Base-by-base conservation (phyloP, 441 rosid genomes). In the Sinapis alba region DNA sequence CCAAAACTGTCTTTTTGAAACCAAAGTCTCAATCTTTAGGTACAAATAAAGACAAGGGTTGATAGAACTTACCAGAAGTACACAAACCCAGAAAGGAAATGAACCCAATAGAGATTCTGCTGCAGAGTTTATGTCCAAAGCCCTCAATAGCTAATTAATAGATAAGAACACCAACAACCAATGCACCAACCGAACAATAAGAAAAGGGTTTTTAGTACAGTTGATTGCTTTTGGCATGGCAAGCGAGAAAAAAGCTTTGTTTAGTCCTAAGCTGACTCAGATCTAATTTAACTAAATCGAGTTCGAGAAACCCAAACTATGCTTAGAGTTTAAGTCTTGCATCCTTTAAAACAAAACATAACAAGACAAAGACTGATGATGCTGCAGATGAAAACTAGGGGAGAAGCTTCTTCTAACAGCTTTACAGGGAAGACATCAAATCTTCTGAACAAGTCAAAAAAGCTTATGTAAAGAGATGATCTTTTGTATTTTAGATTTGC, bases 251-350 rank as follows among this genome's bases (percentile, higher is more conserved):
- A 73, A 81, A 83, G 74, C 63, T 47, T 50, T 72, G 69, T 60
- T 78, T 81, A 41, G 34, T 79, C 76, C 64, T 16, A 80, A 81
- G 78, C 75, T 61, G 71, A 53, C 72, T 59, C 83, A 74, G 90
- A 87, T 87, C 89, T 81, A 81, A 68, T 69, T 18, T 41, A 6
- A 72, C 71, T 60, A 81, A 62, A 65, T 73, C 71, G 34, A 68
- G 28, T 64, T 65, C 68, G 72, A 65, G 68, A 71, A 65, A 50
- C 19, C 43, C n/a, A 6, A 27, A 32, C 30, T 12, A 73, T 58
- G 74, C 88, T 85, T 87, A 57, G 74, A 81, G 75, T 78, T 43
- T 50, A 84, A 80, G 89, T 71, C 70, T 74, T 63, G 77, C 45
- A 75, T 54, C 68, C 89, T 85, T 70, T 75, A 66, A n/a, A n/a